Percentiles rank a stretch among this genome's conserved stretches.
These are phyloP conservation scores for Syzygium malaccense DNA, from an alignment of 441 rosid genomes.

Conservation along the genomic window DNA sequence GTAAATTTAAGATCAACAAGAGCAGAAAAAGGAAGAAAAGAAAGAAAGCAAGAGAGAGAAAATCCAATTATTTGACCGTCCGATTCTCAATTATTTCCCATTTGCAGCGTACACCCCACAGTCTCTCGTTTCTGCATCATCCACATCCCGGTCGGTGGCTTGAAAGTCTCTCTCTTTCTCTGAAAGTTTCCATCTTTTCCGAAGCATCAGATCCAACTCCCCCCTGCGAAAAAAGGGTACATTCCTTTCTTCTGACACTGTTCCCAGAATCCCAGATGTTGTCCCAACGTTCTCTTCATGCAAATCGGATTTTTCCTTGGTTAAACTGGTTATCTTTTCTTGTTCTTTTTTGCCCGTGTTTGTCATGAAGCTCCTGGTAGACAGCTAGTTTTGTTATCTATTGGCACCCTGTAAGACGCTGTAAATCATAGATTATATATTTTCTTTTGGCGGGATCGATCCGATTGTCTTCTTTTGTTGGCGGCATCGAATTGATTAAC, in stretches of 20 bases:
- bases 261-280: not conserved
- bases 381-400: not conserved
- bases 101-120: not conserved
- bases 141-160: not conserved
- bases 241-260: not conserved
- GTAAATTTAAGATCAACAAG: not conserved
- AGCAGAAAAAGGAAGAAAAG: not conserved
- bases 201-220: not conserved
- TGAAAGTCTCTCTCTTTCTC: not conserved
- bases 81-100: not conserved
- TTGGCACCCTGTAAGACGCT: not conserved
- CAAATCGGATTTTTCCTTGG: not conserved
- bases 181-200: not conserved
- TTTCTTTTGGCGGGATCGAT: not conserved
- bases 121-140: not conserved
- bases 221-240: not conserved
- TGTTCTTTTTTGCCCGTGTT: not conserved
- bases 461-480: not conserved
- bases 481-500: not conserved
- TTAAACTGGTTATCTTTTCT: not conserved
- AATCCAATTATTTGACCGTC: not conserved
- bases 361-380: not conserved
- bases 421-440: not conserved
- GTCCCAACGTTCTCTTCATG: not conserved
- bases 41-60: not conserved